Conservation (phyloP, 2,329 filamentous ascomycete species). For the Pseudogymnoascus sp. region DNA sequence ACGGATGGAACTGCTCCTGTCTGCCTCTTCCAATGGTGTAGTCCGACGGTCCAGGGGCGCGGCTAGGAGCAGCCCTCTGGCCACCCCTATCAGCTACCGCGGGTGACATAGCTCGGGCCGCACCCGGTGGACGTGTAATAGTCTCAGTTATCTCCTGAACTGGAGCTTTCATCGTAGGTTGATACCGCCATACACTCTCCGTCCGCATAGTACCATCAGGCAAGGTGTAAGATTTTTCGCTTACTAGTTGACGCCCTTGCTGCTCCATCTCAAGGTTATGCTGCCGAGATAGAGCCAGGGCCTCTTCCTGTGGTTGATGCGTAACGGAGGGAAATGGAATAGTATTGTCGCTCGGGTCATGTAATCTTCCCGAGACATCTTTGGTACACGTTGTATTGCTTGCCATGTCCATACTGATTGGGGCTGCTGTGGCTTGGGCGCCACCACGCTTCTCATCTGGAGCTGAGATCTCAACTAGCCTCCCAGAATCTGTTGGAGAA, state of each 20-base stretch:
- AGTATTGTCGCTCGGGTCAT: background rate
- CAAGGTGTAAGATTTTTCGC: background rate
- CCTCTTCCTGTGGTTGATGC: background rate
- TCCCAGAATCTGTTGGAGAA: slow-evolving; percentile 30
- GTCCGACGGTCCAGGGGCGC: background rate
- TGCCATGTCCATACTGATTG: background rate
- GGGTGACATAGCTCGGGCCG: background rate
- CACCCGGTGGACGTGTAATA: background rate
- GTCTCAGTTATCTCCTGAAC: background rate
- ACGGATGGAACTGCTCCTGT: background rate
- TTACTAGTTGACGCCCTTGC: slow-evolving; percentile 2
- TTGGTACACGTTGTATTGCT: background rate
- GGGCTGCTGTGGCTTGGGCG: background rate
- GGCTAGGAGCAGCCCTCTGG: background rate
- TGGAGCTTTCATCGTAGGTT: background rate
- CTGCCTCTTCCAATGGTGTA: background rate
- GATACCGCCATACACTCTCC: slow-evolving; percentile 7
- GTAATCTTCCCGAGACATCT: background rate
- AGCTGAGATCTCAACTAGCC: slow-evolving; percentile 37
- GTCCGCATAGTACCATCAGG: background rate
- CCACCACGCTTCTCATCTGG: slow-evolving; percentile 14
- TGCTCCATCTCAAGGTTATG: background rate
- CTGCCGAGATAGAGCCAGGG: background rate
- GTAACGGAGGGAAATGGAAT: background rate
- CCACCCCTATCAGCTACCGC: background rate